Base-by-base conservation (phyloP, 2,329 filamentous ascomycete genomes). In the Verticillium longisporum region DNA sequence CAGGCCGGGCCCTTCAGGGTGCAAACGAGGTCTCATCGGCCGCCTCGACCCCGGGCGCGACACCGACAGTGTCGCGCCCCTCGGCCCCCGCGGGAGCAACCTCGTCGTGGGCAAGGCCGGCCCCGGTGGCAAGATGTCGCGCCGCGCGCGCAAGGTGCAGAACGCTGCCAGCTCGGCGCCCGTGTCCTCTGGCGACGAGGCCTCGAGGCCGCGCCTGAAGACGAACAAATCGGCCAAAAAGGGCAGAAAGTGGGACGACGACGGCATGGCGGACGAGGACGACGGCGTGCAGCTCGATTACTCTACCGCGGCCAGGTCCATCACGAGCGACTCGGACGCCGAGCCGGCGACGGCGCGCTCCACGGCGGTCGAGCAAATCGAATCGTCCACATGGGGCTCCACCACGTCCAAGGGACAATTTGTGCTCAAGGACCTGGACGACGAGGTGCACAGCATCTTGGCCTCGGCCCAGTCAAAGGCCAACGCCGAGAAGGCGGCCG, bases 371-470 rank as follows among this genome's bases (percentile, higher is more conserved):
- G 90, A 96, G 68, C 84, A 86, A 53, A 87, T 97, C 36, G 87
- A 92, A 64, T 83, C 90, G 58, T 86, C 88, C 13, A 87, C 90
- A 1, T 97, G 92, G 92, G 95, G 95, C 38, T 90, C 84, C 38
- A 88, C 86, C 70, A 96, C 90, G 14, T 85, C 84, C 59, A 93
- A 94, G 76, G 95, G 95, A 58, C 91, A 97, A 71, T 99, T 98
- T 69, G 88, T 98, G 57, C 79, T 99, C 65, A 96, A 91, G 70
- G 95, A 99, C 69, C 78, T 99, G 6, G 94, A 93, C 63, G 92
- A 97, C 66, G 92, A 99, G 75, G 92, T 99, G 15, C 88, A 97
- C 69, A 89, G 87, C 38, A 97, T 99, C 61, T 81, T 99, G 55
- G 86, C 91, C 37, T 86, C 88, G 26, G 91, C 91, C n/a, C 87